These are phyloP conservation scores for Allium sativum DNA, from an alignment of 106 monocot species.

Conservation along the genomic window DNA sequence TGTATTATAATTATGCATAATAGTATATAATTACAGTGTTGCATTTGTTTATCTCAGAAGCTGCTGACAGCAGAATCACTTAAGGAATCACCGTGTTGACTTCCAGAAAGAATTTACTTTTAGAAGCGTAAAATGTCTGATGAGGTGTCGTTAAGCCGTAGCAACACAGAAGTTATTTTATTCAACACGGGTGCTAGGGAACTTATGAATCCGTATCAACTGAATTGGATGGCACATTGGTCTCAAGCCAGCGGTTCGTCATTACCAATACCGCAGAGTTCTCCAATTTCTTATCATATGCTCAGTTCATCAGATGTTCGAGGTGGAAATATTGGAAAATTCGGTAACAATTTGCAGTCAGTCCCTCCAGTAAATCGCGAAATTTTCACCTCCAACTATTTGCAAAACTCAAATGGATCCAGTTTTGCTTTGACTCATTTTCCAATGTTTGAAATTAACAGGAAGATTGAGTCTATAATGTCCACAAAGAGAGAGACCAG, in stretches of 20 bases:
- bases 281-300: constrained; percentile 7
- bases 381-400: constrained; percentile 7
- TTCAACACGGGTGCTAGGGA: constrained; percentile 4
- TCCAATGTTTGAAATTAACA: constrained; percentile 32
- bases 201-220: constrained; percentile 5
- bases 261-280: not conserved
- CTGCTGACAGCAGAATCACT: too few species aligned
- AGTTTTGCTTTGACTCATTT: constrained; percentile 18
- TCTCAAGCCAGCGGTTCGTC: constrained; percentile 10
- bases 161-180: constrained; percentile 10
- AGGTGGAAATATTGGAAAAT: constrained; percentile 6
- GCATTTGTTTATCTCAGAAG: too few species aligned
- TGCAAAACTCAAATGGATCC: constrained; percentile 11
- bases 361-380: constrained; percentile 2
- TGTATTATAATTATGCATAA: too few species aligned
- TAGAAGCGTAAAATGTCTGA: constrained; percentile 20
- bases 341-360: constrained; percentile 4
- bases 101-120: not conserved
- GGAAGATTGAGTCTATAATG: constrained; percentile 20
- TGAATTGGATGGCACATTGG: constrained; percentile 31
- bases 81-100: too few species aligned
- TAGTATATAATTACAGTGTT: too few species aligned
- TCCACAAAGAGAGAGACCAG: constrained; percentile 12
- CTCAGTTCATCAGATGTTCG: constrained; percentile 3
- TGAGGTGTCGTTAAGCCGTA: constrained; percentile 3